Evolutionary conservation across 1,284 basidiomycete genomes (phyloP).

Genomic region (Dichomitus squalens): DNA sequence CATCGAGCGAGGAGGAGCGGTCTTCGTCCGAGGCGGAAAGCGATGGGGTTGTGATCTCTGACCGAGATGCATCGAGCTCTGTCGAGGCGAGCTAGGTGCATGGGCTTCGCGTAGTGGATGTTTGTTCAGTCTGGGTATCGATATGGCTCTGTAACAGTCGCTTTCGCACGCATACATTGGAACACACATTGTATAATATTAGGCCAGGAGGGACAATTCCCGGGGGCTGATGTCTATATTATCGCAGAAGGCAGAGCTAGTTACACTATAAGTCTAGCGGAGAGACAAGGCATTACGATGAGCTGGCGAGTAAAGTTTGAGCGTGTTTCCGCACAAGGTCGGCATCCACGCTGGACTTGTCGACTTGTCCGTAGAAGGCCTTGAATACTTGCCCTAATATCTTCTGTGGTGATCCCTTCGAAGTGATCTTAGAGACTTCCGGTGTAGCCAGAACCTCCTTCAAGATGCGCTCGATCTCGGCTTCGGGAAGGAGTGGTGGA

Average conservation of each 20-base stretch:
- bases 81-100: background rate
- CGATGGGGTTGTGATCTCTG: background rate
- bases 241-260: background rate
- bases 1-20: slow-evolving; percentile 2
- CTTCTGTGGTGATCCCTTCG: slow-evolving; percentile 35
- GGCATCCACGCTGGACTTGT: slow-evolving; percentile 59
- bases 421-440: slow-evolving; percentile 26
- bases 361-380: slow-evolving; percentile 60
- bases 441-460: slow-evolving; percentile 39
- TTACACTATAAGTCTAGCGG: too few relatives aligned
- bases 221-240: background rate
- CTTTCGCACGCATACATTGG: background rate
- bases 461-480: slow-evolving; percentile 56
- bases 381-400: slow-evolving; percentile 56
- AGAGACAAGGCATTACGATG: background rate
- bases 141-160: background rate
- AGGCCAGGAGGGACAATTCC: background rate
- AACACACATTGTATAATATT: background rate
- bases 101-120: background rate
- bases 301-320: slow-evolving; percentile 40
- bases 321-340: slow-evolving; percentile 56
- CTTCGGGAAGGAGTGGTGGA: slow-evolving; percentile 57
- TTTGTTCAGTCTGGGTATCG: too few relatives aligned
- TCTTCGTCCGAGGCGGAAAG: background rate
- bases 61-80: background rate